phyloP scores from a whole-genome alignment of 2,329 filamentous ascomycete genomes.

The Aspergillus bombycis region DNA sequence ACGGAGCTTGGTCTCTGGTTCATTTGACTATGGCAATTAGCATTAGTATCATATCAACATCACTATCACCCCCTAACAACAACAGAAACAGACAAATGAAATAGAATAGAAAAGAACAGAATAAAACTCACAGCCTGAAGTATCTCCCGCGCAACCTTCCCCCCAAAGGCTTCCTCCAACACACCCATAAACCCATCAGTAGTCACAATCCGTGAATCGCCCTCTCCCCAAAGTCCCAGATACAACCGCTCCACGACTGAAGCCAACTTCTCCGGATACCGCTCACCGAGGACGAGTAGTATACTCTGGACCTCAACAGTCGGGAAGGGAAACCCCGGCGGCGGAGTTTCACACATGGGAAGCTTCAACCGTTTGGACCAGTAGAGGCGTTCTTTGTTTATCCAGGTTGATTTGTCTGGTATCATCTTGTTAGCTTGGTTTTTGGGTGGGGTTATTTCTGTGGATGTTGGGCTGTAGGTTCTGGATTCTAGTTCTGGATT shows the following conservation, averaged over 20 bases:
- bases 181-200: neutral
- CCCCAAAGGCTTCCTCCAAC: neutral
- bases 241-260: neutral
- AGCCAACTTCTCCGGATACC: neutral
- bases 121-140: neutral
- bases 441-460: no score
- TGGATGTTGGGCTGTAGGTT: no score
- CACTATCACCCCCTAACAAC: neutral
- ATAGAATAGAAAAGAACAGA: no score
- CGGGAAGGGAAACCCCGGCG: neutral
- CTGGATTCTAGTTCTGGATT: no score
- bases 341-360: neutral
- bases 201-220: neutral
- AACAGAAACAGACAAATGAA: neutral
- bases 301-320: neutral
- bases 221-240: neutral
- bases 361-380: neutral
- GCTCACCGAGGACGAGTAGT: neutral
- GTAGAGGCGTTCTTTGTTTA: constrained; percentile 1
- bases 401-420: neutral
- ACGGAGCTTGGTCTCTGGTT: neutral
- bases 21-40: neutral
- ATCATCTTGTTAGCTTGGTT: neutral
- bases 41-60: neutral
- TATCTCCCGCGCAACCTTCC: neutral